Conservation (phyloP, 2,329 filamentous ascomycete genomes). For the Neofusicoccum laricinum region DNA sequence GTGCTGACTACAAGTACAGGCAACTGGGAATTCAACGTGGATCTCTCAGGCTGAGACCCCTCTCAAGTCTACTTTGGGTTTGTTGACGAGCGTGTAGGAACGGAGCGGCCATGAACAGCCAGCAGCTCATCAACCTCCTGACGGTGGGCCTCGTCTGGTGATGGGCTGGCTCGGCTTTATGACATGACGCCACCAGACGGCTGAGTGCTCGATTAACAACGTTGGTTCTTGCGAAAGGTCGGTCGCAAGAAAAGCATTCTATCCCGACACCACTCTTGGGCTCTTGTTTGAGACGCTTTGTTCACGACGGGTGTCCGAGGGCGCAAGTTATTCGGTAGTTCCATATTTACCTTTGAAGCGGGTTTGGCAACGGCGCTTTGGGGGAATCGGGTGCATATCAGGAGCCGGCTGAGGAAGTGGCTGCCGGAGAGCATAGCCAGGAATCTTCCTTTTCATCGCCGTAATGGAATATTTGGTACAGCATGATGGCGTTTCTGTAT, state of each 20-base stretch:
- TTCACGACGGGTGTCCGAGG: neutral
- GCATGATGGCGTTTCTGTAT: constrained; percentile 10
- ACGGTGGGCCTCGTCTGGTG: neutral
- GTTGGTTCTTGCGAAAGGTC: neutral
- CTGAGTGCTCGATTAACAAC: neutral
- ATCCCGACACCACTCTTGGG: neutral
- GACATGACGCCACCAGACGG: neutral
- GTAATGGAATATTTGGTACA: neutral
- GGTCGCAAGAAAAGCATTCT: neutral
- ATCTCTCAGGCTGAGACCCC: constrained; percentile 5
- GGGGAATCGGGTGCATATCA: neutral
- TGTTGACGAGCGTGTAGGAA: neutral
- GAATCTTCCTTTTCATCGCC: neutral
- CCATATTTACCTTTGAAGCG: neutral
- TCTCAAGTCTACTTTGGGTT: neutral
- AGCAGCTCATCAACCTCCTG: neutral
- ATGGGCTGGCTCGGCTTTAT: neutral
- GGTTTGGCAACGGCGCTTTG: constrained; percentile 7
- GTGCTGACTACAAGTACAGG: constrained; percentile 1
- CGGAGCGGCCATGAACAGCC: neutral
- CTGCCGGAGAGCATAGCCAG: neutral
- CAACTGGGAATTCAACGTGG: constrained; percentile 15
- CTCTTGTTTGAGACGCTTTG: neutral
- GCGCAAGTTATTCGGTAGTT: neutral
- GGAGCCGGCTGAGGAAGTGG: neutral